Evolutionary conservation across 139 green algal species (phyloP).

Genomic region (Chlorella sp.): DNA sequence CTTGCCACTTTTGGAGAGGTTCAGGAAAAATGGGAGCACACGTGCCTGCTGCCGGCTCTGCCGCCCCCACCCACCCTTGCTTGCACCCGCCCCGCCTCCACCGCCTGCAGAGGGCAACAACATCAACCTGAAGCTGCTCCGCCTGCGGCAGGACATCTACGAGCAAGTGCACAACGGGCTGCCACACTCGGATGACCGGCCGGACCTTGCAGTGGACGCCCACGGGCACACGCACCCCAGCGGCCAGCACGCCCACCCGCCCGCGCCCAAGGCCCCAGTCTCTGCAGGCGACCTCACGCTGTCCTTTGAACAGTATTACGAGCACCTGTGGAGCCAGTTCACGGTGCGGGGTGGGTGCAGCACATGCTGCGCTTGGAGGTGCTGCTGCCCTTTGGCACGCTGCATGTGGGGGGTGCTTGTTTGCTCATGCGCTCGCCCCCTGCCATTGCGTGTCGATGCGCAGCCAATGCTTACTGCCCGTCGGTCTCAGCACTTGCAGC

Average conservation of each 20-base stretch:
- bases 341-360: background rate
- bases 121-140: conserved; percentile 8
- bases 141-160: conserved; percentile 27
- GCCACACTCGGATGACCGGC: background rate
- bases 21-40: too few species aligned
- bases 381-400: too few species aligned
- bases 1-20: too few species aligned
- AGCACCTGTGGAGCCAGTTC: conserved; percentile 24
- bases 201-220: background rate
- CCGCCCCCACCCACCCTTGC: too few species aligned
- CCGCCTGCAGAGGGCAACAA: conserved; percentile 27
- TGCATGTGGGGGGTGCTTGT: too few species aligned
- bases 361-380: background rate
- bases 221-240: background rate
- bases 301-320: conserved; percentile 27
- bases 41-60: too few species aligned
- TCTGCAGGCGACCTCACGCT: background rate
- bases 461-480: too few species aligned
- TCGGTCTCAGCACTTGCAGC: too few species aligned
- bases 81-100: too few species aligned
- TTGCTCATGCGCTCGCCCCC: background rate
- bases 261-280: background rate
- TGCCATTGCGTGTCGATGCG: background rate
- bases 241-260: background rate
- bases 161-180: background rate